A percentile compares a stretch with the other conserved stretches of the same genome.
These are phyloP conservation scores for Malassezia caprae DNA, from an alignment of 1,284 basidiomycete species.

Conservation along the genomic window DNA sequence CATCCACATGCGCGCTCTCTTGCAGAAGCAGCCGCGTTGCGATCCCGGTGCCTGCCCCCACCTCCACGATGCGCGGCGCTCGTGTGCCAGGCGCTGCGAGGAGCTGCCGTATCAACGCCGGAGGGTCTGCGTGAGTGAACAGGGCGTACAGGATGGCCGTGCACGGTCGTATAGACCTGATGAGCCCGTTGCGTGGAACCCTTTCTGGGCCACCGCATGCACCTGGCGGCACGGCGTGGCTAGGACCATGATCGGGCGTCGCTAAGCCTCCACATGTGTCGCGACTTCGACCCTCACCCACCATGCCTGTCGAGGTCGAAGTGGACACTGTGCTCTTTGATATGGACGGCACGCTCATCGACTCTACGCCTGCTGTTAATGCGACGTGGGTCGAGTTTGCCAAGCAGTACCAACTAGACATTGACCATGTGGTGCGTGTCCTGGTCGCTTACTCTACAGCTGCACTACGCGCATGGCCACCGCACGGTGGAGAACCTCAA, in stretches of 20 bases:
- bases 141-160: slow-evolving; percentile 18
- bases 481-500: slow-evolving; percentile 43
- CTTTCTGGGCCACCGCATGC: slow-evolving; percentile 26
- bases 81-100: slow-evolving; percentile 17
- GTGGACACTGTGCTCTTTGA: slow-evolving; percentile 45
- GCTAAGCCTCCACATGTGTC: not conserved
- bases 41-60: slow-evolving; percentile 42
- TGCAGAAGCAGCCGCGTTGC: slow-evolving; percentile 31
- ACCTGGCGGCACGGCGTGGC: not conserved
- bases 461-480: slow-evolving; percentile 40
- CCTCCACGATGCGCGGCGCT: slow-evolving; percentile 33
- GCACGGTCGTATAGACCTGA: slow-evolving; percentile 33
- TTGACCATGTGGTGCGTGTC: slow-evolving; percentile 29
- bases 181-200: slow-evolving; percentile 27
- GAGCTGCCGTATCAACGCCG: slow-evolving; percentile 24
- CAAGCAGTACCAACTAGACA: slow-evolving; percentile 38
- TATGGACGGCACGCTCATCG: slow-evolving; percentile 47
- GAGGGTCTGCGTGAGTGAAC: slow-evolving; percentile 18
- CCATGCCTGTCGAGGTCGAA: slow-evolving; percentile 16
- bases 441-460: slow-evolving; percentile 7
- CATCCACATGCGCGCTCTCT: slow-evolving; percentile 20
- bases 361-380: slow-evolving; percentile 45
- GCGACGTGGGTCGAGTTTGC: slow-evolving; percentile 40
- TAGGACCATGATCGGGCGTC: not conserved
- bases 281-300: not conserved